Evolutionary conservation across 306 rosid species (phyloP).

Genomic region (Dalbergia cochinchinensis): DNA sequence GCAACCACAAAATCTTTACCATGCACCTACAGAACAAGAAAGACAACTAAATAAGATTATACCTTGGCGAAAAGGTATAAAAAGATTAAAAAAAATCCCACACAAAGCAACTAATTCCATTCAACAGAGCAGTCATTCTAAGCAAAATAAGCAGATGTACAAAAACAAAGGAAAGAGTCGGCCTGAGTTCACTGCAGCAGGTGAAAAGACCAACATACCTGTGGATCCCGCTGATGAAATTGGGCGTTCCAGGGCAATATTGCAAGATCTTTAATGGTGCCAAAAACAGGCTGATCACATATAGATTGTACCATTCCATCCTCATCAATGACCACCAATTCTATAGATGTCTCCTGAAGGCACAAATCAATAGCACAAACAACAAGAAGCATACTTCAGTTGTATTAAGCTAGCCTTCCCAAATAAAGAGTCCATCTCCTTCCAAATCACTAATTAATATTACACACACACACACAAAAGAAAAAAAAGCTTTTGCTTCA

Average conservation of each 20-base stretch:
- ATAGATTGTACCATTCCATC: conserved; percentile 86
- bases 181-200: not conserved
- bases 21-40: conserved; percentile 61
- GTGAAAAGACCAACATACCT: conserved; percentile 56
- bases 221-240: conserved; percentile 57
- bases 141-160: conserved; percentile 7
- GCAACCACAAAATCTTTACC: conserved; percentile 89
- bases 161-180: not conserved
- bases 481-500: not conserved
- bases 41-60: conserved; percentile 32
- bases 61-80: not conserved
- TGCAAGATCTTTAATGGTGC: conserved; percentile 87
- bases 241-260: conserved; percentile 84
- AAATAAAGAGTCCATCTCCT: not conserved
- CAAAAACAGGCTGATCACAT: conserved; percentile 93
- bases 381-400: conserved; percentile 20
- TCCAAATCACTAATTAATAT: too few species aligned
- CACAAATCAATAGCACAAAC: conserved; percentile 27
- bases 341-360: conserved; percentile 90
- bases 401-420: conserved; percentile 1
- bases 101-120: conserved; percentile 16
- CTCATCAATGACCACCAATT: conserved; percentile 77
- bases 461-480: not conserved
- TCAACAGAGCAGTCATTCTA: conserved; percentile 1
- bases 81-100: not conserved